Evolutionary conservation across 805 yeast species (phyloP), one percentile per base, ranked within the genome.

Genomic region (Barnettozyma wickerhamii): DNA sequence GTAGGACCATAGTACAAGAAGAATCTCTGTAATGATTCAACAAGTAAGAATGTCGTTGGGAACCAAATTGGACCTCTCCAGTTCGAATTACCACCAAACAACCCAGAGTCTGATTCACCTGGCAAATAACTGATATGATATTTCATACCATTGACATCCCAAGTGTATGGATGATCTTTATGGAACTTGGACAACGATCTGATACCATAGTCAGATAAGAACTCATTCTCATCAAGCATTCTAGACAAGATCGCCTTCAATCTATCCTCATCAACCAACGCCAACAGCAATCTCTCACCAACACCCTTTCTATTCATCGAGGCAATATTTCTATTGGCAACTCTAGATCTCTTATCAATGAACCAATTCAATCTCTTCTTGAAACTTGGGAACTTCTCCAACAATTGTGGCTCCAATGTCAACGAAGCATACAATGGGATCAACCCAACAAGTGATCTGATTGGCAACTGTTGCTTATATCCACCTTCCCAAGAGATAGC

Each of bases 51-150:
- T 55, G 84, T 89, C 10, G 86, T 86, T 17, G 97, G 95, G 71
- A 89, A 88, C 97, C 97, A 89, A 51, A 89, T 88, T 13, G 97
- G 96, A 3, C 97, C 97, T 62, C 97, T 75, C 97, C 97, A 89
- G 64, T 89, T 89, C 18, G 96, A 88, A 61, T 89, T 89, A 44
- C 97, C 97, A 37, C 97, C 97, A 72, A 89, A 89, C 77, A 90
- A 76, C 5, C 95, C 95, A 6, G 95, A 82, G 58, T 87, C 91
- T 21, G 95, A 84, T 57, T 87, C 95, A 23, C 95, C 96, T 5
- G 95, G 83, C 40, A 87, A 73, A 62, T 88, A 87, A 44, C 75
- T 74, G 24, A 87, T 90, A 33, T 70, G 66, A 62, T 81, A 89
- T 30, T 72, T 68, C 50, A 77, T 72, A 14, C 95, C 95, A 59